Conservation (phyloP, 306 rosid species). For the Gynostemma pentaphyllum region DNA sequence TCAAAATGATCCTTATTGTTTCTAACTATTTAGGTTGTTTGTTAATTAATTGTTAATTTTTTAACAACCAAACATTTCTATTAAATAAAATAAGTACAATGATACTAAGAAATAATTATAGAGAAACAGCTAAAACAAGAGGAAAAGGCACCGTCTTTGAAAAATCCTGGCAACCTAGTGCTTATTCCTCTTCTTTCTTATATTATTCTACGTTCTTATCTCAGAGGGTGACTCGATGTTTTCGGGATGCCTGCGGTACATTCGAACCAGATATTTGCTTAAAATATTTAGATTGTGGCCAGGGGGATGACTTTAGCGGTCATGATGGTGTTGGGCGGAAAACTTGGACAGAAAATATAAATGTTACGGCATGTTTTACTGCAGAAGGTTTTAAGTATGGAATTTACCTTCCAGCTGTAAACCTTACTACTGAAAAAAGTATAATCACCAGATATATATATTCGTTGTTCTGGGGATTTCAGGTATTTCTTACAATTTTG, state of each 20-base stretch:
- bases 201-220: conserved; percentile 16
- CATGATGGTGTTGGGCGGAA: neutral
- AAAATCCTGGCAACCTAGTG: neutral
- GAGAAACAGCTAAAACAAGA: neutral
- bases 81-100: neutral
- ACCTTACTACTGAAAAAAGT: conserved; percentile 28
- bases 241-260: conserved; percentile 37
- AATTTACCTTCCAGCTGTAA: conserved; percentile 43
- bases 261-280: conserved; percentile 7
- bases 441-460: conserved; percentile 48
- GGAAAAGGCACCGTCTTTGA: neutral
- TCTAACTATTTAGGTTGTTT: neutral
- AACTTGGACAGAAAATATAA: conserved; percentile 2
- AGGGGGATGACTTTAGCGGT: conserved; percentile 3
- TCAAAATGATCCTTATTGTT: neutral
- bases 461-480: conserved; percentile 85
- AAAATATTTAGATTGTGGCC: conserved; percentile 54
- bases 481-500: conserved; percentile 30
- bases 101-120: neutral
- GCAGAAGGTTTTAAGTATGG: conserved; percentile 32
- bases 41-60: neutral
- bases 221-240: conserved; percentile 79
- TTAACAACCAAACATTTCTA: neutral
- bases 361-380: conserved; percentile 31
- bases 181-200: neutral